Evolutionary conservation across 257 asterid species (phyloP).

Genomic region (Solanum gracilifrons): DNA sequence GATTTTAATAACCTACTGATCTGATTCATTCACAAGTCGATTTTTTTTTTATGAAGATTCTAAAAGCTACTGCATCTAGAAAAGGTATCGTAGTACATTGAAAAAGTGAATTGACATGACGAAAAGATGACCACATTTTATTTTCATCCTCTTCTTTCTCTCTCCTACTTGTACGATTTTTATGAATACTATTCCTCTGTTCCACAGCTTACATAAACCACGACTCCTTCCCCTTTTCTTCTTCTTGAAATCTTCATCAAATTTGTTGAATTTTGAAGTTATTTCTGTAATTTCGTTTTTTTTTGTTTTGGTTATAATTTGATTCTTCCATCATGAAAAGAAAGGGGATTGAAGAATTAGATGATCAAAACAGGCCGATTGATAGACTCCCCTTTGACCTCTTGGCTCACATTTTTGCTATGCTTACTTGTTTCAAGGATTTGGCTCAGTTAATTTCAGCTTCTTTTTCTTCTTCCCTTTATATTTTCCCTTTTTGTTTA

Average conservation of each 20-base stretch:
- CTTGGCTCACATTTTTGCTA: conserved; percentile 65
- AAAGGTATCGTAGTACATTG: not conserved
- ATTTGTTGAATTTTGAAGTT: not conserved
- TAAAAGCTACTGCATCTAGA: not conserved
- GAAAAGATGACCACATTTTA: conserved; percentile 46
- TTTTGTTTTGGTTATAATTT: not conserved
- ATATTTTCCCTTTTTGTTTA: not conserved
- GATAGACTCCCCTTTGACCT: conserved; percentile 76
- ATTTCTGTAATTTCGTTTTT: not conserved
- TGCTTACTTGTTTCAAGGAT: conserved; percentile 67
- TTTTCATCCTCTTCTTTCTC: conserved; percentile 5
- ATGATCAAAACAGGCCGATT: conserved; percentile 40
- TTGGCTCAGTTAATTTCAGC: conserved; percentile 54
- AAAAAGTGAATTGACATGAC: conserved; percentile 8
- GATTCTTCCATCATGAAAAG: conserved; percentile 13
- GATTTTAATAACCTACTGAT: not conserved
- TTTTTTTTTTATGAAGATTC: not conserved
- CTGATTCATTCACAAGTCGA: not conserved
- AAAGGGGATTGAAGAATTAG: conserved; percentile 18
- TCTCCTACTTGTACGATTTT: not conserved
- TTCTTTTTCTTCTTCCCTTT: not conserved
- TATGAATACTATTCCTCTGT: conserved; percentile 8
- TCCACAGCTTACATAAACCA: conserved; percentile 5
- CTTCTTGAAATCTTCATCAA: not conserved
- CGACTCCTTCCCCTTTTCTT: not conserved